Conservation (phyloP, 257 asterid genomes). For the Capsicum baccatum region DNA sequence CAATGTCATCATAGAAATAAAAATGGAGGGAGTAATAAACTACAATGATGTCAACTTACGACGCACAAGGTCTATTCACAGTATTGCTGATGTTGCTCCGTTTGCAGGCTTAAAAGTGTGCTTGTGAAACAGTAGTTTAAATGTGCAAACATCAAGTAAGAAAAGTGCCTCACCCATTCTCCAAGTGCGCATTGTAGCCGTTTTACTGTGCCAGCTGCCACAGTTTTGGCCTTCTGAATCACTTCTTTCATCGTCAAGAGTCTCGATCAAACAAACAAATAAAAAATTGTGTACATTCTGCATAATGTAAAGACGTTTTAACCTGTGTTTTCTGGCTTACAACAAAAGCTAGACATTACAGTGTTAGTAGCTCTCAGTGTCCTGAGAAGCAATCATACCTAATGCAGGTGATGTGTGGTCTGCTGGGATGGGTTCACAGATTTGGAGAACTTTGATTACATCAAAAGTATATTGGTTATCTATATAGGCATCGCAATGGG, state of each 20-base stretch:
- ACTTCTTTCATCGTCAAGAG: neutral
- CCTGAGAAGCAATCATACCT: neutral
- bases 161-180: neutral
- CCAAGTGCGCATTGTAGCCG: neutral
- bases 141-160: neutral
- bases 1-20: too few species aligned
- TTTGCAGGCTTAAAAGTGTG: too few species aligned
- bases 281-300: neutral
- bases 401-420: neutral
- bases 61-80: too few species aligned
- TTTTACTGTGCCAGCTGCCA: neutral
- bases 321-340: neutral
- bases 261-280: neutral
- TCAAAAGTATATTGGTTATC: neutral
- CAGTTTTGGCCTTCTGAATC: neutral
- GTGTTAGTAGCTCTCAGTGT: neutral
- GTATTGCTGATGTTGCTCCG: too few species aligned
- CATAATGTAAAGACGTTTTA: neutral
- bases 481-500: too few species aligned
- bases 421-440: neutral
- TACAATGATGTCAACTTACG: too few species aligned
- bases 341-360: neutral
- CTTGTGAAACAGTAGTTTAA: too few species aligned
- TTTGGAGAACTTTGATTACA: neutral
- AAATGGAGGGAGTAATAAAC: too few species aligned